Base-by-base conservation (phyloP, 805 yeast genomes). In the Yarrowia sp. region DNA sequence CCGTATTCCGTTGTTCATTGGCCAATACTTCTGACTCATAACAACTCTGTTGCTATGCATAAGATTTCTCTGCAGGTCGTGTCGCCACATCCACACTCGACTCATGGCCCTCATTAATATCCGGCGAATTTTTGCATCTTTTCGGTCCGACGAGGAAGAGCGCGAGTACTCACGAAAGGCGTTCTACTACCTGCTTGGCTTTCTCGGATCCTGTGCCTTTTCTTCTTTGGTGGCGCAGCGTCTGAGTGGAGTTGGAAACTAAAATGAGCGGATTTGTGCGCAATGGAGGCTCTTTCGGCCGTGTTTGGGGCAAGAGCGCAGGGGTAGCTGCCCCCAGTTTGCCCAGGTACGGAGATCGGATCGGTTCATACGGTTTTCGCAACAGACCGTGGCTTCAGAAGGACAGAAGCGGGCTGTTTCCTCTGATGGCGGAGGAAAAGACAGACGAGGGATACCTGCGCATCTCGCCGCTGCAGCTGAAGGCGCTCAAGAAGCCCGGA, bases 81-180 rank as follows among this genome's bases (percentile, higher is more conserved):
- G 10, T 7, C 29, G 9, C 9, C 10, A 9, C 10, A 9, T 5
- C 29, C 29, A 27, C 22, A 47, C 31, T 33, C n/a, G 42, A 33
- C 58, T 35, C 24, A 55, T 55, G 85, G 84, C 86, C 67, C 76
- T 90, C 44, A 90, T 88, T 44, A 89, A 90, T 69, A 81, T 90
- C 42, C 75, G 96, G 51, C 77, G 89, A 63, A 86, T 90, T 42
- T 90, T 90, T 70, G 84, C 91, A 21, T 86, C 94, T 4, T 89
- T 90, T 69, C 75, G 97, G 18, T 83, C 94, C 2, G 96, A 89
- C 65, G 96, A 90, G 67, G 96, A 90, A 68, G 96, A 90, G 71
- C 76, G 92, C 56, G 76, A 78, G 59, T 86, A 84, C 67, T 88
- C 96, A 0, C 76, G 97, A 51, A 79, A 81, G 65, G 96, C 96